Evolutionary conservation across 148 eudicot genomes (phyloP), one percentile per base, ranked within the genome.

Genomic region (Camellia lanceoleosa): DNA sequence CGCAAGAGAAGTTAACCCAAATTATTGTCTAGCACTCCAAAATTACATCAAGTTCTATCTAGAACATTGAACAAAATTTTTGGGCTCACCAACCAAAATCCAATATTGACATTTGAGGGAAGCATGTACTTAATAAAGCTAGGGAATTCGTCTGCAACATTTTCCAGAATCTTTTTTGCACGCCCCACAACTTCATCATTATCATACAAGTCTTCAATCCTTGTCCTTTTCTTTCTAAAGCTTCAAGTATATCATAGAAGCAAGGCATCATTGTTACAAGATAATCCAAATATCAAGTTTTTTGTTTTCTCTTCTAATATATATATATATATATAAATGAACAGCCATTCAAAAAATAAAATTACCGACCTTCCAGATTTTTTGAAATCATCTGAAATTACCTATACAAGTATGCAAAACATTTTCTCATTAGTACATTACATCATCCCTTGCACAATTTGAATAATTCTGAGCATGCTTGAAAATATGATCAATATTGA

Each of bases 81-180:
- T 5, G 20, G 41, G 47, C 82, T 89, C 82, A 89, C 92, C 90
- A 89, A 68, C 92, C 92, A 89, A 81, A 87, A 89, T 46, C 92
- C 83, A 60, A 86, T 82, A 58, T 84, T 18, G 62, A 89, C 92
- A 56, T 89, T 87, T 54, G 92, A 89, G 23, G 90, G 92, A 80
- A 89, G 92, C 92, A 89, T 89, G 44, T 84, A 80, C 78, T 89
- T 89, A 4, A 71, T 59, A 77, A 87, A 89, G 60, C 83, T 77
- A 3, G 88, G 90, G 18, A 55, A 66, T 42, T 71, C 82, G 20
- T 77, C 82, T 7, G 74, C 84, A 70, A 86, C 56, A 43, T 69
- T 71, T 47, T 78, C 55, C 19, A 87, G 61, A 41, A 87, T 83
- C 62, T 81, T 78, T 62, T 80, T 88, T 19, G 88, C 83, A 23